Evolutionary conservation across 495 filamentous ascomycete genomes (phyloP).

Genomic region (Penicillium verhagenii): DNA sequence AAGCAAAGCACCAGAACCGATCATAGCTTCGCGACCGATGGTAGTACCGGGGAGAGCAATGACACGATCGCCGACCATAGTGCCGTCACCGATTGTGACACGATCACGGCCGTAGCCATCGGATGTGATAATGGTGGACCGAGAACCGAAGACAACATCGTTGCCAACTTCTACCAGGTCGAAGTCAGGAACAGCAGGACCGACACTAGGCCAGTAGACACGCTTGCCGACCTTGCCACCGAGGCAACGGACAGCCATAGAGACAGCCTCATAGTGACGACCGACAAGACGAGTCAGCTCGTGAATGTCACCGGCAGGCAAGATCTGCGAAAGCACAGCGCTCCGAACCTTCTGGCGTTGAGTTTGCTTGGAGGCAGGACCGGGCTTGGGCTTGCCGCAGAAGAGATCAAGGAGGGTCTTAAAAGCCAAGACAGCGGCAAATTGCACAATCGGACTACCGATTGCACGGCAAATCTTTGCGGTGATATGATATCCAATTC

Average conservation of each 20-base stretch:
- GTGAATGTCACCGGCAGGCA: conserved; percentile 29
- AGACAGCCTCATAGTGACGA: conserved; percentile 45
- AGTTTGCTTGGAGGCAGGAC: conserved; percentile 21
- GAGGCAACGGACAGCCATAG: conserved; percentile 35
- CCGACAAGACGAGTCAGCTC: conserved; percentile 21
- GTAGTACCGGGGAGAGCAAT: conserved; percentile 39
- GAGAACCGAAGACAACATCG: conserved; percentile 49
- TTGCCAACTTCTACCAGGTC: conserved; percentile 47
- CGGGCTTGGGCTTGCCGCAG: conserved; percentile 30
- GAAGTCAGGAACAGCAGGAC: conserved; percentile 43
- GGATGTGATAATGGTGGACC: conserved; percentile 42
- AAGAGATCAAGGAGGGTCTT: conserved; percentile 24
- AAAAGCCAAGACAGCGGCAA: conserved; percentile 28
- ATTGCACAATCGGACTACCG: conserved; percentile 35
- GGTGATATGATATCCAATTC: conserved; percentile 41
- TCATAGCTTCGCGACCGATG: conserved; percentile 34
- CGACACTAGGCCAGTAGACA: conserved; percentile 50
- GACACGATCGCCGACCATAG: conserved; percentile 48
- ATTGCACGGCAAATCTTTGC: conserved; percentile 29
- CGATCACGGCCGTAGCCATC: conserved; percentile 41
- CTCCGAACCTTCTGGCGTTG: conserved; percentile 32
- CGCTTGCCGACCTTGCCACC: conserved; percentile 44
- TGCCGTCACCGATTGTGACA: conserved; percentile 36
- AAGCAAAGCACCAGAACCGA: conserved; percentile 46
- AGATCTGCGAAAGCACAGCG: conserved; percentile 30